Evolutionary conservation across 495 filamentous ascomycete genomes (phyloP).

Genomic region (Annulohypoxylon bovei): DNA sequence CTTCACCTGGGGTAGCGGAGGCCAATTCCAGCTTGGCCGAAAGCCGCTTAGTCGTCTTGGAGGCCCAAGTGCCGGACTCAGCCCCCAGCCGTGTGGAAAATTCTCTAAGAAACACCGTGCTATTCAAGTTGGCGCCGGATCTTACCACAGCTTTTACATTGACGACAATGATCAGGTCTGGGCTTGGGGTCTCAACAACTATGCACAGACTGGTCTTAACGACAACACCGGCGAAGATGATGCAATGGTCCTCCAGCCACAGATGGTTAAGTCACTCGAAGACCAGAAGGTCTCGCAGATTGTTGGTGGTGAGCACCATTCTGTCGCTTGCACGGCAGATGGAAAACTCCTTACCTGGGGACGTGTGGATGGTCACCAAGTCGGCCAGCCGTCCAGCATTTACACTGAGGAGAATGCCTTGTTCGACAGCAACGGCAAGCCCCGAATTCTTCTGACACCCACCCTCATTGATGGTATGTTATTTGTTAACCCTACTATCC

Average conservation of each 20-base stretch:
- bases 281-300: constrained; percentile 63
- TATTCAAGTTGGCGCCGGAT: constrained; percentile 63
- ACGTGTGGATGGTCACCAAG: constrained; percentile 67
- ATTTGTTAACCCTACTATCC: background rate
- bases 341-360: constrained; percentile 71
- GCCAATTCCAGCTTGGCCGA: constrained; percentile 75
- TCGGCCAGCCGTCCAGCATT: constrained; percentile 59
- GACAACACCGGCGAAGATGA: constrained; percentile 73
- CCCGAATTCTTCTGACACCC: constrained; percentile 67
- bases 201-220: constrained; percentile 77
- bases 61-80: constrained; percentile 63
- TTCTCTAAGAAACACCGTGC: constrained; percentile 69
- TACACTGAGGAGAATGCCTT: constrained; percentile 66
- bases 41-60: constrained; percentile 58
- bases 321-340: constrained; percentile 63
- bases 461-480: constrained; percentile 53
- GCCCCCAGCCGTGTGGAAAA: constrained; percentile 71
- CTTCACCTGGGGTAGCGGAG: constrained; percentile 75
- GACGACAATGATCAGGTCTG: constrained; percentile 74
- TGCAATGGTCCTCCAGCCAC: constrained; percentile 55
- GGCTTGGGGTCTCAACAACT: constrained; percentile 87
- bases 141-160: constrained; percentile 78
- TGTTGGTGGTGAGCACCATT: constrained; percentile 72
- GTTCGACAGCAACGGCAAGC: constrained; percentile 62
- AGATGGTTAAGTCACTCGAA: constrained; percentile 59